phyloP scores from a whole-genome alignment of 805 yeast genomes.

The Starmerella tilneyi region DNA sequence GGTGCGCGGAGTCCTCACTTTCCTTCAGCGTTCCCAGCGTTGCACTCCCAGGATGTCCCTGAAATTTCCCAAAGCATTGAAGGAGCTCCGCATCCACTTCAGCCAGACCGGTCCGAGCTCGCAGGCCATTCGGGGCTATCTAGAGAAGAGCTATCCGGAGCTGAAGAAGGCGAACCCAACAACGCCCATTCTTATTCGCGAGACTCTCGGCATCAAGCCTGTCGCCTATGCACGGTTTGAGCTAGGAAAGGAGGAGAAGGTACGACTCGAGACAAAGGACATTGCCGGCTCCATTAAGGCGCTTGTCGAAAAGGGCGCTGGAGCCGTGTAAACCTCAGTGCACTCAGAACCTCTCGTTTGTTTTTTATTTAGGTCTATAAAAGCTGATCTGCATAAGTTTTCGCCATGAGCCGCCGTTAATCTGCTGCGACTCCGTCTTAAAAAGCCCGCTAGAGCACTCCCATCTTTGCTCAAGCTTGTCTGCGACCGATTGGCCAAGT shows the following conservation, averaged over 20 bases:
- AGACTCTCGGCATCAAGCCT: conserved; percentile 63
- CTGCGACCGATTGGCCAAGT: no score
- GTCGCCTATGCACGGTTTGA: conserved; percentile 60
- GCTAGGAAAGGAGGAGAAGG: conserved; percentile 40
- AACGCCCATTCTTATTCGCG: conserved; percentile 69
- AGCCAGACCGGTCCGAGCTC: conserved; percentile 72
- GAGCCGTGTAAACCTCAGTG: no score
- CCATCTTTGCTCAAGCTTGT: no score
- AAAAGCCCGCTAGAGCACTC: no score
- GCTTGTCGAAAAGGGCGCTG: conserved; percentile 32
- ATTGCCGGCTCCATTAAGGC: conserved; percentile 35
- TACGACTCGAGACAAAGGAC: conserved; percentile 38
- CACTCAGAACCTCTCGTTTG: no score
- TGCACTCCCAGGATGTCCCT: conserved; percentile 21
- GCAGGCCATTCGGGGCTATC: conserved; percentile 51
- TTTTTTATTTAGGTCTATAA: no score
- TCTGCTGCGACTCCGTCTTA: no score
- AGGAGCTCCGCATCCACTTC: conserved; percentile 71
- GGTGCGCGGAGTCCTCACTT: no score
- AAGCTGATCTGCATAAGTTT: no score
- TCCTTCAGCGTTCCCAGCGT: neutral
- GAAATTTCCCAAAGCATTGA: conserved; percentile 43
- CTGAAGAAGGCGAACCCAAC: conserved; percentile 52
- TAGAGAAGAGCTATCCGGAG: conserved; percentile 54
- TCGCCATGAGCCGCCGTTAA: no score